Base-by-base conservation (phyloP, 2,329 filamentous ascomycete genomes). In the Exophiala alcalophila region DNA sequence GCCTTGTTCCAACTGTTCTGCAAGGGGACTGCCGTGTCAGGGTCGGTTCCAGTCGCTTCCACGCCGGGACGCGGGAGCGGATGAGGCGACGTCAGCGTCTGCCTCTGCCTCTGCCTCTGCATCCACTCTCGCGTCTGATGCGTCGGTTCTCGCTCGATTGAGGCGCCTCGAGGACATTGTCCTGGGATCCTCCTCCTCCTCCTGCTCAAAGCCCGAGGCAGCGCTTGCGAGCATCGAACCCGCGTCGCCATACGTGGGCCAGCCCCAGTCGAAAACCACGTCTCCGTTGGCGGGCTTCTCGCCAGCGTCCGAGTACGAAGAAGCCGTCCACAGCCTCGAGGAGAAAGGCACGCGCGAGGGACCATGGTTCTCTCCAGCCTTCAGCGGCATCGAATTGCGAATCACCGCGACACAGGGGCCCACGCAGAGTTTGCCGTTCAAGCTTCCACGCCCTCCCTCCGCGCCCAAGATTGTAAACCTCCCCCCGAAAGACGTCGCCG, bases 1-100 rank as follows among this genome's bases (percentile, higher is more conserved):
- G 10, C 74, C 74, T 9, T 78, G 74, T 53, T 67, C 66, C 21
- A 70, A 69, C 46, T 78, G 74, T 51, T 55, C 45, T 1, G 39
- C 58, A 4, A 60, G 65, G 10, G 50, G 49, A 2, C 28, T 65
- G 9, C 5, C 31, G 1, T 67, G 65, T 41, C 33, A 55, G 20
- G 37, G 41, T 24, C 38, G 28, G 36, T 9, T n/a, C 25, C 33
- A 12, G 20, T 28, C 29, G 14, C 24, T 25, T 36, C 34, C 26
- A 12, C 37, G 31, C 20, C 29, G 19, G 10, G 23, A 20, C 11
- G 16, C 24, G 8, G 4, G 30, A 4, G 5, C 31, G n/a, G 26
- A 21, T 18, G 40, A 52, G 32, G n/a, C 26, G 4, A 19, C n/a
- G n/a, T n/a, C n/a, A n/a, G n/a, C n/a, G n/a, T n/a, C n/a, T n/a